Conservation (phyloP, 2,329 filamentous ascomycete species). For the Claviceps fusiformis region DNA sequence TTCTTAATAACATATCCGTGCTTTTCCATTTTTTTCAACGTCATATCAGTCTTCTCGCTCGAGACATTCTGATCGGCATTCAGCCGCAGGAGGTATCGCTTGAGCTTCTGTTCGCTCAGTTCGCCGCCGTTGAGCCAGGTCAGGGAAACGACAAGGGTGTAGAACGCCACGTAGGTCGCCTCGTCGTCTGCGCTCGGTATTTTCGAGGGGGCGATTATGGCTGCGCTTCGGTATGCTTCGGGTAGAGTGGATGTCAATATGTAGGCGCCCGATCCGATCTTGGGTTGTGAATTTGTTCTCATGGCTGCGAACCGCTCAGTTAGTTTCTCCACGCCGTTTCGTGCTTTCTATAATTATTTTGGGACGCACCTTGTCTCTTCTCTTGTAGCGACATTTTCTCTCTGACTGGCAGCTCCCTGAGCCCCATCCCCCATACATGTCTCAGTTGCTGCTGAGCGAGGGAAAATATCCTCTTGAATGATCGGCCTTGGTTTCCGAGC, state of each 20-base stretch:
- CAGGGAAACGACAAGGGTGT: constrained; percentile 64
- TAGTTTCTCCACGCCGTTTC: neutral
- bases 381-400: constrained; percentile 75
- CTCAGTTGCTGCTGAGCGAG: constrained; percentile 60
- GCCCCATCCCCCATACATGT: constrained; percentile 77
- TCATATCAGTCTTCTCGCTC: constrained; percentile 58
- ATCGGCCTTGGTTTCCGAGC: constrained; percentile 52
- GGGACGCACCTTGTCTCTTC: constrained; percentile 50
- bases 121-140: constrained; percentile 62
- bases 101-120: constrained; percentile 65
- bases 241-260: constrained; percentile 66
- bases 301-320: constrained; percentile 18
- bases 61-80: constrained; percentile 66
- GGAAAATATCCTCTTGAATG: constrained; percentile 67
- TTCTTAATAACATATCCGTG: constrained; percentile 74
- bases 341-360: too few species aligned
- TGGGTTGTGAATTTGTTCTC: constrained; percentile 35
- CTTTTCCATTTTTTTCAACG: constrained; percentile 60
- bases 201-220: constrained; percentile 54
- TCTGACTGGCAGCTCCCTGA: constrained; percentile 66
- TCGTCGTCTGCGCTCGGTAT: constrained; percentile 55
- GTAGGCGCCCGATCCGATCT: constrained; percentile 54
- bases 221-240: constrained; percentile 46
- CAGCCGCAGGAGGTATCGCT: constrained; percentile 58
- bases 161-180: constrained; percentile 68